Evolutionary conservation across 2,329 filamentous ascomycete genomes (phyloP).

Genomic region (Penicillium occitanis): DNA sequence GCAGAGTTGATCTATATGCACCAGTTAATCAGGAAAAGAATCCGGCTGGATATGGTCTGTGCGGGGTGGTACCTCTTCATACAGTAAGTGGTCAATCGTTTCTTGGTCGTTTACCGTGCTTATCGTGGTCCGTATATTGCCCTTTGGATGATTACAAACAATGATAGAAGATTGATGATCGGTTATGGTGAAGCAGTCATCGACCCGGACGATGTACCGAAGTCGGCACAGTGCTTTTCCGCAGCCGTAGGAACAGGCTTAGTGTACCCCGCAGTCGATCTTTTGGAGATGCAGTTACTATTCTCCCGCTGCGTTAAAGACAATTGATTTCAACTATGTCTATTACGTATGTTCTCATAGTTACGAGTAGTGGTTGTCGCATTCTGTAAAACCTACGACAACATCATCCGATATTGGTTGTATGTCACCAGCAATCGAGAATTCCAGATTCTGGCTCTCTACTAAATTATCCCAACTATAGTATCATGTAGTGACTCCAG

Average conservation of each 20-base stretch:
- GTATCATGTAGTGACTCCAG: background rate
- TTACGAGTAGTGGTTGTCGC: no score
- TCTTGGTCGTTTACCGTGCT: no score
- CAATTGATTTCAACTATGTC: background rate
- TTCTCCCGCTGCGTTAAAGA: background rate
- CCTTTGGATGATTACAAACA: no score
- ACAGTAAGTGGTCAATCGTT: no score
- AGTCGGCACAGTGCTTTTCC: conserved; percentile 14
- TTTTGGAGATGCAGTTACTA: background rate
- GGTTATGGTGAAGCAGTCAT: background rate
- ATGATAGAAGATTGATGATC: background rate
- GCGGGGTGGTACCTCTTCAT: conserved; percentile 2
- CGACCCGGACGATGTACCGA: conserved; percentile 9
- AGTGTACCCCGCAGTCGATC: background rate
- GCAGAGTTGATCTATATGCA: background rate
- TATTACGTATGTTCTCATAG: no score
- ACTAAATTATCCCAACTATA: no score
- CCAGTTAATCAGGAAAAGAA: background rate
- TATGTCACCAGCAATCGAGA: background rate
- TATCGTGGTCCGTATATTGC: no score
- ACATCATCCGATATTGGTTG: background rate
- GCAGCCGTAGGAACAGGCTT: background rate
- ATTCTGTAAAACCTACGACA: background rate
- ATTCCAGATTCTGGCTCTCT: background rate
- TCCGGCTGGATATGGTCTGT: background rate